phyloP scores from a whole-genome alignment of 1,139 yeast species.

The Lodderomyces pseudojiufengensis region DNA sequence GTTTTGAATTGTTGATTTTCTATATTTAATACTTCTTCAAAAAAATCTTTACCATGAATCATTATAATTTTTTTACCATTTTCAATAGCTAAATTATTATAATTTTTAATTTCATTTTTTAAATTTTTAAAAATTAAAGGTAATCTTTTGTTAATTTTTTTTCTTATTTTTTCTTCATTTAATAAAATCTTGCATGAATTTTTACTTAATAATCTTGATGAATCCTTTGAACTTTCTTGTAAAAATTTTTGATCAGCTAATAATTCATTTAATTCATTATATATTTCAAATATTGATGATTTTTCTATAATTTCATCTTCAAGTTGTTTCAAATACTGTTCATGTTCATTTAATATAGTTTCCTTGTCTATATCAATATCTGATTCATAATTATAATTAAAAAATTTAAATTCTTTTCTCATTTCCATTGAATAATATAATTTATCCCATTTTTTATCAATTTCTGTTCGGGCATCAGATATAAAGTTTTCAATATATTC shows the following conservation, averaged over 20 bases:
- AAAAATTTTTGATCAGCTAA: constrained; percentile 60
- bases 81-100: constrained; percentile 34
- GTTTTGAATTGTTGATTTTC: constrained; percentile 33
- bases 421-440: constrained; percentile 54
- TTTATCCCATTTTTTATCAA: constrained; percentile 58
- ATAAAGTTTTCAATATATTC: constrained; percentile 68
- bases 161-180: constrained; percentile 75
- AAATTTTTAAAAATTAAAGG: constrained; percentile 61
- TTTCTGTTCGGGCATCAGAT: constrained; percentile 52
- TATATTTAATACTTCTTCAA: constrained; percentile 37
- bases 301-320: constrained; percentile 49
- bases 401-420: constrained; percentile 34
- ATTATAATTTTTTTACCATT: constrained; percentile 37
- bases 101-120: constrained; percentile 43
- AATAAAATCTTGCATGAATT: constrained; percentile 76
- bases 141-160: constrained; percentile 58
- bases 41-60: constrained; percentile 46
- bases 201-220: constrained; percentile 71
- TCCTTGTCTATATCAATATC: constrained; percentile 50
- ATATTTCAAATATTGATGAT: constrained; percentile 51
- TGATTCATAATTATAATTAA: constrained; percentile 32
- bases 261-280: constrained; percentile 53
- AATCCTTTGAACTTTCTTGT: constrained; percentile 70
- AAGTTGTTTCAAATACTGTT: constrained; percentile 53
- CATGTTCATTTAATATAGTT: constrained; percentile 55